Base-by-base conservation (phyloP, 176 grass and related monocot species). In the Bromus sterilis region DNA sequence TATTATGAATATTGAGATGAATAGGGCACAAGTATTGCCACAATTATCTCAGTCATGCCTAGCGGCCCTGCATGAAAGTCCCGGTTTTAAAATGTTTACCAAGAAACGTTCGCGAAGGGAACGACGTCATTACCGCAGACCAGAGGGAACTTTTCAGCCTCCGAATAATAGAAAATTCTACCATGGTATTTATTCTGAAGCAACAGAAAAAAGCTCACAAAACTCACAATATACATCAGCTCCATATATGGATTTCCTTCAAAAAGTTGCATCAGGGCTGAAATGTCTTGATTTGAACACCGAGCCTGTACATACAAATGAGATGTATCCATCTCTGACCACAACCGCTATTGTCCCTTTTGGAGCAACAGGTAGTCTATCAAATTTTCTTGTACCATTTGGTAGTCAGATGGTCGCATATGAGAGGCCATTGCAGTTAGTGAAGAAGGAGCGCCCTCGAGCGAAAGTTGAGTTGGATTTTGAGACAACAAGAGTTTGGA, bases 401-500 rank as follows among this genome's bases (percentile, higher is more conserved):
- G 84, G 28, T 55, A 69, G 44, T 55, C 72, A 51, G 3, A 20
- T 74, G 75, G 36, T 91, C 4, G 87, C 89, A 56, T 85, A 87
- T 32, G 78, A 84, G 63, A 79, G 30, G 15, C 74, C 78, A 58
- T 49, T 64, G 57, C 30, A 70, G 49, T 71, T 84, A 67, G 82
- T 76, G 15, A 94, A 89, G 87, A 89, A 79, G 74, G 82, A 87
- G 62, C 62, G 62, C 28, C 80, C 72, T 80, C 66, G 89, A 78
- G 89, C 89, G 43, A 94, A 94, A 74, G 93, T 94, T 78, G 75
- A 94, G 42, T 80, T 94, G 39, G 93, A 94, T 85, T 64, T 77
- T 68, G 89, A 94, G 76, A 94, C 93, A 65, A 83, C 83, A 33
- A 91, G 87, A 69, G 89, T 94, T 65, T 94, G 93, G 93, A 89